Base-by-base conservation (phyloP, 768 basidiomycete species). In the Rhodocollybia butyracea region DNA sequence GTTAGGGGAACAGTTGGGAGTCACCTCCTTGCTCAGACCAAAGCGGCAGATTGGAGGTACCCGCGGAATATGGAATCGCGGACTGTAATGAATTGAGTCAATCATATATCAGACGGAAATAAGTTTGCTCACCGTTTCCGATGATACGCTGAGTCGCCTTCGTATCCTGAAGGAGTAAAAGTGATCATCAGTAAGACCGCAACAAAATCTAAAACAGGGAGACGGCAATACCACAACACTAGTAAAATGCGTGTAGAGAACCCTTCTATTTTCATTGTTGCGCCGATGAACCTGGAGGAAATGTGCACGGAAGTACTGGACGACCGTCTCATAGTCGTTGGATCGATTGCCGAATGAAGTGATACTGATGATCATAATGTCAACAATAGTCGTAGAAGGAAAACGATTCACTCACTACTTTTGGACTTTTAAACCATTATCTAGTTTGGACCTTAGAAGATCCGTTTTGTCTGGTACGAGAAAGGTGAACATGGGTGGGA, bases 231-330 rank as follows among this genome's bases (percentile, higher is more conserved):
- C 89, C 54, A 89, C 87, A 22, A 89, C 89, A 60, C 83, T 91
- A 7, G 89, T 92, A 64, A 91, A 76, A 66, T 91, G 91, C 3
- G 84, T 86, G 64, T 90, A 93, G 2, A 93, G 71, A n/a, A 88
- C 87, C 48, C 90, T 82, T 39, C 84, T 80, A 61, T 88, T 86
- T 62, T 90, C 85, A 60, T 91, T 90, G 57, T 89, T 92, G 59
- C 81, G 80, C 61, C 84, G 74, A 66, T 91, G 89, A 17, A 89
- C 85, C 68, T 93, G 89, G 57, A 89, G 72, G 72, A 94, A 94
- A 62, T 93, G 91, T 32, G 89, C 86, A 10, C 88, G 86, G 81
- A 94, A 93, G 70, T 93, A 93, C 64, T 88, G 84, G 40, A 90
- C 83, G 21, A 90, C 88, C 4, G 85, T 83, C 56, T 91, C 88